phyloP scores from a whole-genome alignment of 2,329 filamentous ascomycete species.

The Thermoascus crustaceus region DNA sequence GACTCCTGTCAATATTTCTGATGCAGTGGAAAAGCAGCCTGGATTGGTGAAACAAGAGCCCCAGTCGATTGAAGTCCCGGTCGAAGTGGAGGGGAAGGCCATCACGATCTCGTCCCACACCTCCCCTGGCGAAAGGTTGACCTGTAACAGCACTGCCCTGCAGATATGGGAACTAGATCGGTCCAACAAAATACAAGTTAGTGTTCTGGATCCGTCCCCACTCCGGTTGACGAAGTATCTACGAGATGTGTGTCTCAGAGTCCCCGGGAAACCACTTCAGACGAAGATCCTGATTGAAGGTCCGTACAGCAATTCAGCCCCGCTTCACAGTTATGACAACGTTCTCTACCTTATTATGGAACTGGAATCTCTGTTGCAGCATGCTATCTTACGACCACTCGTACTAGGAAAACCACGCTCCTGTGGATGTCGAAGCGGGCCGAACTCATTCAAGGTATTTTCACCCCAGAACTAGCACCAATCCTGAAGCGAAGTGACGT shows the following conservation, averaged over 20 bases:
- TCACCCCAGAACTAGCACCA: background rate
- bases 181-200: slow-evolving; percentile 20
- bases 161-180: slow-evolving; percentile 3
- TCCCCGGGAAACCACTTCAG: slow-evolving; percentile 12
- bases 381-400: background rate
- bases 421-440: background rate
- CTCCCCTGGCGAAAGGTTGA: no score
- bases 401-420: background rate
- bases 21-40: background rate
- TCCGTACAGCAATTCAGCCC: slow-evolving; percentile 36
- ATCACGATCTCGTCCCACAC: background rate
- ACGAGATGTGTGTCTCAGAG: slow-evolving; percentile 18
- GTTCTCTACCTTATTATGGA: slow-evolving; percentile 38
- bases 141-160: no score
- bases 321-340: slow-evolving; percentile 40
- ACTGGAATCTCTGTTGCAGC: slow-evolving; percentile 29
- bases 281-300: slow-evolving; percentile 38
- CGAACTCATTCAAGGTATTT: background rate
- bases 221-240: slow-evolving; percentile 37
- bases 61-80: background rate
- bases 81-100: background rate
- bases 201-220: slow-evolving; percentile 41
- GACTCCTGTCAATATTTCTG: background rate
- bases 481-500: background rate
- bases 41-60: background rate